These are phyloP conservation scores for Agrocybe chaxingu DNA, from an alignment of 768 basidiomycete species.

Conservation along the genomic window DNA sequence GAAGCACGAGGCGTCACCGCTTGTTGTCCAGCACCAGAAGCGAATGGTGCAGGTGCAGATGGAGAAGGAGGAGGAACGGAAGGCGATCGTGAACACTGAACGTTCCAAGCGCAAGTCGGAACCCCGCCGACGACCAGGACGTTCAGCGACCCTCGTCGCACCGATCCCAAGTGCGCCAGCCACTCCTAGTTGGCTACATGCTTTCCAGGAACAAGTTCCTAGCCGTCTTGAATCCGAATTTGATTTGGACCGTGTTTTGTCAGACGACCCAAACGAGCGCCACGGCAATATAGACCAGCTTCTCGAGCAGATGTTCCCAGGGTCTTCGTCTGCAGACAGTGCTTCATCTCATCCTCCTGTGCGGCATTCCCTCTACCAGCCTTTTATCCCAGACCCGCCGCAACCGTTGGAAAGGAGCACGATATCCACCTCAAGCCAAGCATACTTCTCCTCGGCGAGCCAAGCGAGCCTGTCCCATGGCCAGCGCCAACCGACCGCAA, in stretches of 20 bases:
- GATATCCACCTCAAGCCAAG: no score
- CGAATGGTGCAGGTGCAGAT: constrained; percentile 36
- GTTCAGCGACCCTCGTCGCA: constrained; percentile 17
- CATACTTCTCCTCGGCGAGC: no score
- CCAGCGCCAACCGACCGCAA: not conserved
- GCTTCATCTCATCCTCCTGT: not conserved
- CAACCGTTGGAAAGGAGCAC: no score
- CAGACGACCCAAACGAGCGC: constrained; percentile 8
- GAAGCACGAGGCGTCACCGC: constrained; percentile 26
- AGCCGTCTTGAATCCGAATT: constrained; percentile 10
- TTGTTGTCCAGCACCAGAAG: constrained; percentile 36
- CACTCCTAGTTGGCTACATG: constrained; percentile 15
- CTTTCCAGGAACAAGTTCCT: constrained; percentile 12
- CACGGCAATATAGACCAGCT: constrained; percentile 13
- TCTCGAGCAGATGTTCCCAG: constrained; percentile 10
- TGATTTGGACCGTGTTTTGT: constrained; percentile 11
- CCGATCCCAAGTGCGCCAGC: constrained; percentile 15
- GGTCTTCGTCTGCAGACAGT: not conserved
- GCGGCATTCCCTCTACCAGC: not conserved
- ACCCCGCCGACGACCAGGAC: constrained; percentile 9
- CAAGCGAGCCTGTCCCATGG: not conserved
- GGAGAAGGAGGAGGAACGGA: constrained; percentile 47
- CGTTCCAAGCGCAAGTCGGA: constrained; percentile 32
- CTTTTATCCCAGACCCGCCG: no score
- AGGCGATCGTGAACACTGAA: constrained; percentile 37